Conservation (phyloP, 169 alveolate genomes). For the Plasmodium gallinaceum region DNA sequence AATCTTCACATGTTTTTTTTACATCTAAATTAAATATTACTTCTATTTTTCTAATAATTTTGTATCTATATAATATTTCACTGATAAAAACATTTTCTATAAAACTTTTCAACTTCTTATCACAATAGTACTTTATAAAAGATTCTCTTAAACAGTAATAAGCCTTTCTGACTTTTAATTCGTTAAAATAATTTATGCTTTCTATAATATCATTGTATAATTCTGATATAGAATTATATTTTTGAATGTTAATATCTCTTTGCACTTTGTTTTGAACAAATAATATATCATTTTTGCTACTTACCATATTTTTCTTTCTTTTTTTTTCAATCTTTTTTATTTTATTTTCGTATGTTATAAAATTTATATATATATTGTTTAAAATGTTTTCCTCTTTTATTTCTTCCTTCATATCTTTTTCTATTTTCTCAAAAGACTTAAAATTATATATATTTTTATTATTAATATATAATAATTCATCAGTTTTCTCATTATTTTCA, state of each 20-base stretch:
- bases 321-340: slow-evolving; percentile 30
- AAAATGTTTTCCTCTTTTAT: slow-evolving; percentile 23
- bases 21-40: slow-evolving; percentile 26
- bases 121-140: slow-evolving; percentile 15
- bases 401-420: neutral
- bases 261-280: slow-evolving; percentile 5
- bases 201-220: slow-evolving; percentile 39
- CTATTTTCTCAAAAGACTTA: neutral
- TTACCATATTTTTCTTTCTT: slow-evolving; percentile 10
- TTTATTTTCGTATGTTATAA: slow-evolving; percentile 55
- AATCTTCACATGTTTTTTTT: slow-evolving; percentile 5
- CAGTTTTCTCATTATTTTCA: too few species aligned
- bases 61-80: slow-evolving; percentile 68
- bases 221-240: slow-evolving; percentile 15
- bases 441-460: neutral
- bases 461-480: neutral
- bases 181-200: slow-evolving; percentile 43
- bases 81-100: slow-evolving; percentile 38
- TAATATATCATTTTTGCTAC: slow-evolving; percentile 9
- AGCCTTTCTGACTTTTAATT: slow-evolving; percentile 30
- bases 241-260: slow-evolving; percentile 18
- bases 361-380: slow-evolving; percentile 35
- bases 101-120: slow-evolving; percentile 6
- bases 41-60: slow-evolving; percentile 55
- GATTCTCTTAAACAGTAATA: slow-evolving; percentile 13